Percentiles rank a stretch among this genome's conserved stretches.
Evolutionary conservation across 371 early-diverging fungal species (phyloP).

Genomic region (Smittium mucronatum): DNA sequence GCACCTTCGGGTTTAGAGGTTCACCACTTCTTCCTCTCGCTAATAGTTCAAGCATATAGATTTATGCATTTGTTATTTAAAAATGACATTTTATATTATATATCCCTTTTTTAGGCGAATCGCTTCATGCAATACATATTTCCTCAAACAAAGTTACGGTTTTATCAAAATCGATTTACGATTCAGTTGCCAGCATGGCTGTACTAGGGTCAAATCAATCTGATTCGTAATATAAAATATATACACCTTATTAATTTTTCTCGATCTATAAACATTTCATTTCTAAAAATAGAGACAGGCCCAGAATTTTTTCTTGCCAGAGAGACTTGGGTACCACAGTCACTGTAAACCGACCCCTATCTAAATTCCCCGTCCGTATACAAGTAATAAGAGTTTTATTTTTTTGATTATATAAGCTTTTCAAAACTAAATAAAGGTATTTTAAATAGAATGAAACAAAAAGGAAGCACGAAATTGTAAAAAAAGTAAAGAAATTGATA

Average conservation of each 20-base stretch:
- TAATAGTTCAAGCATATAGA: no score
- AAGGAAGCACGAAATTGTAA: background rate
- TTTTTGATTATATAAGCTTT: no score
- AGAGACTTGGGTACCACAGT: conserved; percentile 9
- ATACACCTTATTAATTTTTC: no score
- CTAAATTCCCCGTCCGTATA: conserved; percentile 7
- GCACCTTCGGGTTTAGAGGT: conserved; percentile 12
- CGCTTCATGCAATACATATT: conserved; percentile 3
- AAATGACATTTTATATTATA: no score
- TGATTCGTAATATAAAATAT: no score
- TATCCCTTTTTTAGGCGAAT: conserved; percentile 6
- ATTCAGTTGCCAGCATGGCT: background rate
- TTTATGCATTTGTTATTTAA: no score
- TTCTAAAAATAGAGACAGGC: no score
- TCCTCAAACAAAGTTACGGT: conserved; percentile 10
- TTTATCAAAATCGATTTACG: conserved; percentile 4
- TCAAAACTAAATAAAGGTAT: no score
- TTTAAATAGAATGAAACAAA: background rate
- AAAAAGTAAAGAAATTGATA: background rate
- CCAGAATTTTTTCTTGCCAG: no score
- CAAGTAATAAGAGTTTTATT: conserved; percentile 11
- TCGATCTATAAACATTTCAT: no score
- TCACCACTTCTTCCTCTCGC: background rate
- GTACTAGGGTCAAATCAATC: no score
- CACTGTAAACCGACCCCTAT: background rate